Evolutionary conservation across 1,284 basidiomycete species (phyloP), one percentile per base, ranked within the genome.

Genomic region (Trichosporon coremiiforme): DNA sequence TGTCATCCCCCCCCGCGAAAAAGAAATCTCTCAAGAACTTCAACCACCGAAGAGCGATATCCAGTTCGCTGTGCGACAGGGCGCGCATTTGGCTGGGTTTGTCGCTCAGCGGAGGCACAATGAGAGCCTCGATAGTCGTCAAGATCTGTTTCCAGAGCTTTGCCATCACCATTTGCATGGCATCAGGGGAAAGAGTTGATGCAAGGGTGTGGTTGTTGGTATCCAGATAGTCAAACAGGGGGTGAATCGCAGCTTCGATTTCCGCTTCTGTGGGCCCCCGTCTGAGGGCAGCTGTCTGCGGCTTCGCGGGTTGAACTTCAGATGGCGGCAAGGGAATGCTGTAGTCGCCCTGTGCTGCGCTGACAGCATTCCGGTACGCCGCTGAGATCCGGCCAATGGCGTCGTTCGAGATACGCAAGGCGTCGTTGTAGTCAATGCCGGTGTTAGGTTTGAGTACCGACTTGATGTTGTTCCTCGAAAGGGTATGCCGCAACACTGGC

Each of bases 31-130:
- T 87, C 78, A 99, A 80, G 85, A 97, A 97, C 91, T 94, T 94
- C 66, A 98, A 84, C 97, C 97, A 99, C 80, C 95, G 97, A 85
- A 98, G 95, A 10, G 95, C 96, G 69, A 99, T 91, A 79, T 98
- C 96, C 33, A 98, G 92, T 84, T 98, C 96, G 84, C 96, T 95
- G 77, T 97, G 95, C 45, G 87, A 90, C 76, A 99, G 82, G 13
- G 94, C 91, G 74, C 91, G 90, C 93, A 98, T 92, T 69, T 93
- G 91, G 68, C 94, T 94, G 9, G 90, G 87, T n/a, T 89, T 86
- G 73, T 97, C 94, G 6, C 92, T 93, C 68, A 99, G 84, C 0
- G 95, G 93, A 2, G 97, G 97, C 4, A 99, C 90, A 67, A 99
- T 88, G 77, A 99, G 85, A 7, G 89, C 89, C 80, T 99, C 97